Base-by-base conservation (phyloP, 345 rosid genomes). In the Bruguiera sexangula region DNA sequence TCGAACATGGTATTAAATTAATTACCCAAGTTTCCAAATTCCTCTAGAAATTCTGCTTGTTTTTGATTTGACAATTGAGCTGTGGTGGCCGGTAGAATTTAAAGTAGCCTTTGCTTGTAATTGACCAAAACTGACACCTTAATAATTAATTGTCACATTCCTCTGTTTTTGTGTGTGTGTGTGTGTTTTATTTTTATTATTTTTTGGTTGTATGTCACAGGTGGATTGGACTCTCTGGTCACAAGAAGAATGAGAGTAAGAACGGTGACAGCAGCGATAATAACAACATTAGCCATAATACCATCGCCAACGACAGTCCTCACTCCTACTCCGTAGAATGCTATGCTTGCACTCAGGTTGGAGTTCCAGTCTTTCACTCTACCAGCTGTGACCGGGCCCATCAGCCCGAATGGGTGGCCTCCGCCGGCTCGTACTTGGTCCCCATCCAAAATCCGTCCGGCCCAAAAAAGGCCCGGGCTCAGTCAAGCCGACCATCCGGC, bases 351-450 rank as follows among this genome's bases (percentile, higher is more conserved):
- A 94, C 98, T 7, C 96, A 94, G 39, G 96, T 86, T 51, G 97
- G 98, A n/a, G 92, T 86, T 11, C 96, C 98, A 4, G 87, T 80
- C 46, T 94, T 91, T 69, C 98, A 91, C 82, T 94, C 98, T 66
- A 89, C 92, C 24, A 91, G 96, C 83, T 94, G 98, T 77, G 97
- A 89, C 88, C 81, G 75, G 29, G 95, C 90, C 50, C 82, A 87
- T 82, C 88, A 83, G 63, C 97, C 92, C 16, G 88, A 91, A 82
- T 94, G 95, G 97, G 95, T 87, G 63, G 98, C 98, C 71, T 89
- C 89, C 4, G 97, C 97, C 9, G 98, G 98, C 4, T 87, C 98
- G n/a, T 91, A 88, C 29, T 81, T 94, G 1, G 96, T 94, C 15
- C 96, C 98, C 30, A 91, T 94, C 77, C 90, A 85, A 20, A 72